Evolutionary conservation across 306 rosid genomes (phyloP).

Genomic region (Astragalus membranaceus): DNA sequence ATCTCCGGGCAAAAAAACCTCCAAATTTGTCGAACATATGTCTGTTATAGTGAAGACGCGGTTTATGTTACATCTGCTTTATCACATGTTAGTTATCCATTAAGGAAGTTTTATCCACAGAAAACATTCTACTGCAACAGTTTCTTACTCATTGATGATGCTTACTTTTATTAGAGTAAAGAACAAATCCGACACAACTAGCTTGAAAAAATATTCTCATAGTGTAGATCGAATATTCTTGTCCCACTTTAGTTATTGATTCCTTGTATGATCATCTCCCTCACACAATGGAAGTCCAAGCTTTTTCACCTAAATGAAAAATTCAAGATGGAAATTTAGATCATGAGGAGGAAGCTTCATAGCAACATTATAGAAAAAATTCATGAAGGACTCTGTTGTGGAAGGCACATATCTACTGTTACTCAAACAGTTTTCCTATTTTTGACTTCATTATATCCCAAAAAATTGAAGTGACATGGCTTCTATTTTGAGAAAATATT

Average conservation of each 20-base stretch:
- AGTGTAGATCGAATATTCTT: neutral
- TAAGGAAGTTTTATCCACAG: neutral
- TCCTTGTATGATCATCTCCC: neutral
- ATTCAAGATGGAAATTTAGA: neutral
- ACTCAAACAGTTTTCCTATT: neutral
- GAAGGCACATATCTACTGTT: neutral
- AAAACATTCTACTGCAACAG: neutral
- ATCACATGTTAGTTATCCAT: conserved; percentile 5
- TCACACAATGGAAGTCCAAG: neutral
- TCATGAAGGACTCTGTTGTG: neutral
- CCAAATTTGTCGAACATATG: neutral
- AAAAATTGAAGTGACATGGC: neutral
- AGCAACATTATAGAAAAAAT: neutral
- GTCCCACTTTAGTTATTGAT: neutral
- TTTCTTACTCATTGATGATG: neutral
- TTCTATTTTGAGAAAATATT: conserved; percentile 2
- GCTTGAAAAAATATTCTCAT: neutral
- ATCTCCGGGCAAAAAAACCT: neutral
- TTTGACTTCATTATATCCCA: neutral
- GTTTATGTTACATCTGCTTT: neutral
- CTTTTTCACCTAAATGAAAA: neutral
- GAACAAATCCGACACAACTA: neutral
- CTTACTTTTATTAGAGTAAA: neutral
- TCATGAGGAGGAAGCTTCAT: neutral
- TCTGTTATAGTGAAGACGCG: neutral